Conservation (phyloP, 164 flowering plant genomes). For the Vitis cinerea region DNA sequence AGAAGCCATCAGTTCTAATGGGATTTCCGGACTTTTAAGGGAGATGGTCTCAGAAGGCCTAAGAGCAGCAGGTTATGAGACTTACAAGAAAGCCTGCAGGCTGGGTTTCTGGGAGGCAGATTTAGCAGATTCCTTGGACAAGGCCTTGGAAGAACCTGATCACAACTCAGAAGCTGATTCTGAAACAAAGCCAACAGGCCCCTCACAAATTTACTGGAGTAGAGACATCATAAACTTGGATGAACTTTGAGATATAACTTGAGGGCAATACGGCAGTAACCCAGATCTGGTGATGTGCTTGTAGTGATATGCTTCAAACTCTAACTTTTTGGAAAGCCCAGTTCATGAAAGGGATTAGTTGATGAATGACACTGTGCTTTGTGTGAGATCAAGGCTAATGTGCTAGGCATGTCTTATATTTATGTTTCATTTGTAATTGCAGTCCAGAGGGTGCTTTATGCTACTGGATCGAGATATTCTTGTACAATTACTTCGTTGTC, state of each 20-base stretch:
- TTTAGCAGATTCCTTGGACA: slow-evolving; percentile 66
- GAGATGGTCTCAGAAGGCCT: slow-evolving; percentile 65
- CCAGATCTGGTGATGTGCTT: no score
- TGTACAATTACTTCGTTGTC: neutral
- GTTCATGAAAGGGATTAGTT: no score
- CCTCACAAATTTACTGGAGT: slow-evolving; percentile 35
- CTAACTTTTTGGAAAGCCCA: no score
- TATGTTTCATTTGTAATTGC: no score
- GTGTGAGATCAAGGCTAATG: no score
- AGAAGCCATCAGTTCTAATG: slow-evolving; percentile 37
- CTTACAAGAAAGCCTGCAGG: slow-evolving; percentile 52
- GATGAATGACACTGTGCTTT: no score
- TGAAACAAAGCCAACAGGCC: slow-evolving; percentile 10
- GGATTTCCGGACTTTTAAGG: slow-evolving; percentile 31
- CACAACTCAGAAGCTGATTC: slow-evolving; percentile 11
- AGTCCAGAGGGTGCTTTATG: no score
- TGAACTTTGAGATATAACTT: slow-evolving; percentile 41
- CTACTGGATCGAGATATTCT: neutral
- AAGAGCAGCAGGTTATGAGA: slow-evolving; percentile 55
- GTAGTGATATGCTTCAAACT: no score
- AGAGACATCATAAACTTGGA: slow-evolving; percentile 54
- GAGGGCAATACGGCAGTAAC: no score
- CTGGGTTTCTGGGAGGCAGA: slow-evolving; percentile 53
- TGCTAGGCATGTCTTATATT: no score
- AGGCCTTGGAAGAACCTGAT: slow-evolving; percentile 28